Base-by-base conservation (phyloP, 2,329 filamentous ascomycete genomes). In the Trichoderma citrinoviride region DNA sequence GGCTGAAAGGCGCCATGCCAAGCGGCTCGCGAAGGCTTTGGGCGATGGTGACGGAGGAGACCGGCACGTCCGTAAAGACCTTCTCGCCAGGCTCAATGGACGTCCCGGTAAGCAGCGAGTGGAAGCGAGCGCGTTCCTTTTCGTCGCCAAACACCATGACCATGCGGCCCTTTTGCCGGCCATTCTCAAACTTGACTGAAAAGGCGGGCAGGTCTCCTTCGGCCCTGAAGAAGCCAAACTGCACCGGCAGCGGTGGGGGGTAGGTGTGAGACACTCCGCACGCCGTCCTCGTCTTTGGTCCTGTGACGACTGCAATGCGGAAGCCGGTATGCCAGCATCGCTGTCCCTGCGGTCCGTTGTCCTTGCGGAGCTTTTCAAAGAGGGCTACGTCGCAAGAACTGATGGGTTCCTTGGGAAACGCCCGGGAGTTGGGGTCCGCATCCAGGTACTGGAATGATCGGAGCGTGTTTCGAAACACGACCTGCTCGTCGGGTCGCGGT, bases 381-480 rank as follows among this genome's bases (percentile, higher is more conserved):
- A 97, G 74, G 7, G 87, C 85, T 29, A 95, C 78, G 46, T 89
- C 88, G 74, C 92, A 96, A 47, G 86, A 83, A 43, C 85, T 81
- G 5, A 93, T 83, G 6, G 89, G 82, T 25, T 96, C 92, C 53
- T 87, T 83, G 5, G 92, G 91, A 73, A 97, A 97, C 1, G 85
- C 82, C 65, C 87, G 84, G 15, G 89, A 83, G 65, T 90, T 83
- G n/a, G 87, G 80, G 69, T 87, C 85, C 1, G 88, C 83, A 72
- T 96, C 92, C 72, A 92, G 89, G 73, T 94, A 95, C 71, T 94
- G 91, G 68, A 96, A 92, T 27, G 88, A 85, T 50, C 86, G 86
- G 8, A 97, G 79, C 1, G 85, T 87, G 7, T 86, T 83, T 70
- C 89, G 86, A 73, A 91, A 92, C 2, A 90, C 81, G 64, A 90